A percentile compares a stretch with the other conserved stretches of the same genome.
These are phyloP conservation scores for Psilocybe sp. DNA, from an alignment of 768 basidiomycete genomes.

Conservation along the genomic window DNA sequence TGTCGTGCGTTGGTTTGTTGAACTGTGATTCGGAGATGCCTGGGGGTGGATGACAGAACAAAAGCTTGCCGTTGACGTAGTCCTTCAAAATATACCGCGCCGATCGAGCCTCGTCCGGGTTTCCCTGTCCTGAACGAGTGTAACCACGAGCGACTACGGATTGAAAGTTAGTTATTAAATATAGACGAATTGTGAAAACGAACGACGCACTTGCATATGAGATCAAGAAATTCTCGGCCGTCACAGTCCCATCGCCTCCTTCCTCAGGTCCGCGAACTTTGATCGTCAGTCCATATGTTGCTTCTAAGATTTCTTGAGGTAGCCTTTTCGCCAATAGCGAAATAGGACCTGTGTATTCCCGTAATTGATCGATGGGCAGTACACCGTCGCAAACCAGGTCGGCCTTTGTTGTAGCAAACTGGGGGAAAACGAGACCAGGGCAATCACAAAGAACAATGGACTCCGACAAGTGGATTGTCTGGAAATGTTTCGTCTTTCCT, in stretches of 20 bases:
- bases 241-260: slow-evolving; percentile 74
- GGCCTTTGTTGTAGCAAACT: slow-evolving; percentile 96
- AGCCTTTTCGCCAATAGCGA: slow-evolving; percentile 76
- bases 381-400: slow-evolving; percentile 97
- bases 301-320: slow-evolving; percentile 82
- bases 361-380: slow-evolving; percentile 94
- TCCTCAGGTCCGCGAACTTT: slow-evolving; percentile 66
- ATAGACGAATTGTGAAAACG: neutral
- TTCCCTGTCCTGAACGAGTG: slow-evolving; percentile 91
- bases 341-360: slow-evolving; percentile 86
- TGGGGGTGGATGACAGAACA: slow-evolving; percentile 91
- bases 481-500: slow-evolving; percentile 98
- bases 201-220: slow-evolving; percentile 84
- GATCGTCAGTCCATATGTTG: slow-evolving; percentile 83
- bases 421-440: slow-evolving; percentile 96
- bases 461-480: slow-evolving; percentile 92
- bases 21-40: slow-evolving; percentile 61
- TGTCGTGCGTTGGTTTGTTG: slow-evolving; percentile 67
- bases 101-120: slow-evolving; percentile 94
- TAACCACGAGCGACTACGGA: slow-evolving; percentile 85
- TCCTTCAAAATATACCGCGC: slow-evolving; percentile 94
- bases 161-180: slow-evolving; percentile 13
- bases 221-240: slow-evolving; percentile 79
- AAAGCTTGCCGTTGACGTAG: slow-evolving; percentile 91
- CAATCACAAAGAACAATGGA: slow-evolving; percentile 91